Evolutionary conservation across 208 protist species (phyloP), one percentile per base, ranked within the genome.

Genomic region (Lotmaria passim): DNA sequence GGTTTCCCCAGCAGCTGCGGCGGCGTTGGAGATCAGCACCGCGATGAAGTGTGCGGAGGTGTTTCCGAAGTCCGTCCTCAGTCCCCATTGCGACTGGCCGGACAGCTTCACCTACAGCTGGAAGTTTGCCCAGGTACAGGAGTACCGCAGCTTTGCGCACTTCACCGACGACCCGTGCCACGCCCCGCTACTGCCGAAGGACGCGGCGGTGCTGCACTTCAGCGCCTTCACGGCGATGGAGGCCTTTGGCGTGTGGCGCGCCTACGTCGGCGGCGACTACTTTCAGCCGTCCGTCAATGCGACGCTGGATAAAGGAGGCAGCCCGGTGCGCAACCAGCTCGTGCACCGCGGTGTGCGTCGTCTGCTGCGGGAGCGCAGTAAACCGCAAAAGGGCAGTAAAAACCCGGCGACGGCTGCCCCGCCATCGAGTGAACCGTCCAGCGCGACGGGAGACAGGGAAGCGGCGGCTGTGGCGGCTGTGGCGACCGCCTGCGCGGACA

Each of bases 251-350:
- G 78, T 83, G 17, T 96, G 88, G 87, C 81, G 91, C 5, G 84
- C 91, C 36, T 96, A 93, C 75, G 91, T 89, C 8, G 89, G 91
- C 6, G 86, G 87, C 24, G 72, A 87, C 61, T 91, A 90, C 73
- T 93, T 90, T 41, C 77, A 73, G 14, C 80, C 88, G 0, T 76
- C 80, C 8, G 78, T 93, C 15, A 93, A 91, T 61, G 81, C 85
- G 12, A 86, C 64, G 23, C 71, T 96, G 15, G 84, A 94, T 65
- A 92, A 90, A 55, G 60, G 78, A 6, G 63, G 76, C 57, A 90
- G 80, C 10, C 91, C 91, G 14, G 84, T 91, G 30, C 69, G 85
- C 34, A 81, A 83, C 31, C 87, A 93, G 58, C 78, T 94, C n/a
- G 57, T 90, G 15, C 75, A 82, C 44, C 79, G 89, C 39, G 50